Evolutionary conservation across 2,329 filamentous ascomycete genomes (phyloP), one percentile per base, ranked within the genome.

Genomic region (Zalaria obscura): DNA sequence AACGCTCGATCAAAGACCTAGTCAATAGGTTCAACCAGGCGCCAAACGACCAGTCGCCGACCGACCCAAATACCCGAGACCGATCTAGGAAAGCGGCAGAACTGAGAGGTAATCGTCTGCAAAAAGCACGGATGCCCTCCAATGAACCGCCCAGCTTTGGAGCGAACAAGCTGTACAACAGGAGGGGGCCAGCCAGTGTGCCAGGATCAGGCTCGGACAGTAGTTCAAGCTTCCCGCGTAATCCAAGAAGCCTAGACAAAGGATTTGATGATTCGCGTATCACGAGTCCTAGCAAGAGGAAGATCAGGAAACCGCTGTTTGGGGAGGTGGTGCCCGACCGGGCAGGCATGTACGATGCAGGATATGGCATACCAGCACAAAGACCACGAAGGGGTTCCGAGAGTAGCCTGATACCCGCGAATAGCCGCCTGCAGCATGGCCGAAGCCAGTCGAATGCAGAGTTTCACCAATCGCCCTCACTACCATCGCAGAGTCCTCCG

Each of bases 1-100:
- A 80, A 49, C 69, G 77, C n/a, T 88, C 80, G 45, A 82, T 91
- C 50, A 85, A 80, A 62, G 83, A 91, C 55, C 68, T 91, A 47
- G 78, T 83, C 53, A 84, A 80, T 60, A 78, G 75, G 41, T 91
- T 89, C 62, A 83, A 89, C 59, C 76, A 79, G 54, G 45, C 47
- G 28, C 32, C 39, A 5, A 41, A 42, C 9, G 48, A 47, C 27
- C 47, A 47, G n/a, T 31, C 45, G 10, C 46, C 51, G 27, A 42
- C 48, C 25, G 44, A 51, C 28, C 48, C 47, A 35, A 51, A 51
- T 7, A 49, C 42, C 28, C 51, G 52, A 42, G 53, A 56, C 25
- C 46, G 48, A 27, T 51, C 53, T 40, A 46, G 48, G 41, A 48
- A 49, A 25, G 44, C 48, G 11, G 42, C 39, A 25, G 48, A 46